Evolutionary conservation across 768 basidiomycete genomes (phyloP), one percentile per base, ranked within the genome.

Genomic region (Suillus spraguei): DNA sequence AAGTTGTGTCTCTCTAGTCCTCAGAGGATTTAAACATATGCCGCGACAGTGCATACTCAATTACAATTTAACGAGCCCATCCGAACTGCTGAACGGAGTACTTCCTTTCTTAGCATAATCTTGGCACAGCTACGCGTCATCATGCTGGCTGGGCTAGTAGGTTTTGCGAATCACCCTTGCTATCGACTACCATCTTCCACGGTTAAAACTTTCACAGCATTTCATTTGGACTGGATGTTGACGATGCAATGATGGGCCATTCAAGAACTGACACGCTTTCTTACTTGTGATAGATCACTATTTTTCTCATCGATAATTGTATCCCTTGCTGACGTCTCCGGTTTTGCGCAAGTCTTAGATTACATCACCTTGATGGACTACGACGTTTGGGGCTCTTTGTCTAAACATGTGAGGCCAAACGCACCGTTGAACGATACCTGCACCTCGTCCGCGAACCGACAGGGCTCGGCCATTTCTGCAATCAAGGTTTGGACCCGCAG

Each of bases 361-460:
- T 86, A 83, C 76, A 81, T 91, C 65, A 74, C 77, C 17, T 76
- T 85, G 66, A 89, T 90, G 88, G 81, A 85, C 70, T 90, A 90
- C 71, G 89, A 90, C 65, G 66, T 88, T 54, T 82, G 80, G 74
- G 85, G 87, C 10, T 76, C 80, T 14, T 82, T 81, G 75, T 80
- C 81, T 41, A 68, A 81, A 65, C 67, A 84, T 66, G 81, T 85
- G 56, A 94, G 94, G 4, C 86, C 96, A 5, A 94, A 92, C 71
- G 85, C 95, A 1, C 94, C 95, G 2, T 78, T 97, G 35, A 80
- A 87, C 65, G 89, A 97, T 72, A 83, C 83, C 1, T 97, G 95
- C 73, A 84, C 86, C 1, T 78, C 85, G 50, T 67, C 81, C 0
- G 76, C 76, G 5, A 78, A 89, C 65, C 89, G 85, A 60, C 72